phyloP scores from a whole-genome alignment of 1,284 basidiomycete genomes.

The Moesziomyces sp. region DNA sequence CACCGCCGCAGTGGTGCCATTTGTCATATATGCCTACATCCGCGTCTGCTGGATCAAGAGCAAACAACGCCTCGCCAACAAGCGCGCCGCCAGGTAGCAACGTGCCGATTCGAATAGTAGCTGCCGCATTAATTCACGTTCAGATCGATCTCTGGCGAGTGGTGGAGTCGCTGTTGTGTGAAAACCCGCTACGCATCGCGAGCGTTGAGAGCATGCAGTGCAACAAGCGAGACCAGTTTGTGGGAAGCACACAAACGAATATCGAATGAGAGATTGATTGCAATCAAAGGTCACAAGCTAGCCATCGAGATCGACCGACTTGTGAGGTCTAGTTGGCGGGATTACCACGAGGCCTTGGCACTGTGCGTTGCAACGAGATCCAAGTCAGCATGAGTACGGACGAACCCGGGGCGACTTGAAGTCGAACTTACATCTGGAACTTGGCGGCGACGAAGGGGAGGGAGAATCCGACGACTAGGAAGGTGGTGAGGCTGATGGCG shows the following conservation, averaged over 20 bases:
- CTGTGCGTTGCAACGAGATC: slow-evolving; percentile 3
- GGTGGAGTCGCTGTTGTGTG: no score
- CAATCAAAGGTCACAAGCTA: background rate
- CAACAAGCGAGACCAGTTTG: background rate
- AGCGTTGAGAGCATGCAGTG: no score
- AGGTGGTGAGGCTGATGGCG: slow-evolving; percentile 54
- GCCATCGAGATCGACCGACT: background rate
- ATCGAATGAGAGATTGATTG: background rate
- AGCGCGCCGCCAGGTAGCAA: slow-evolving; percentile 11
- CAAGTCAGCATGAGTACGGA: background rate
- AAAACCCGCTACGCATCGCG: no score
- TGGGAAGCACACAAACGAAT: background rate
- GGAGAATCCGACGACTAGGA: slow-evolving; percentile 59
- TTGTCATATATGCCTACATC: slow-evolving; percentile 12
- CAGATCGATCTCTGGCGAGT: no score
- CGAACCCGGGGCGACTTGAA: background rate
- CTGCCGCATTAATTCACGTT: no score
- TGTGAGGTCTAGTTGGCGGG: no score
- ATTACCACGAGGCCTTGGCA: slow-evolving; percentile 50
- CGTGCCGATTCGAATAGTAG: no score
- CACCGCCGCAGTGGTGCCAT: background rate
- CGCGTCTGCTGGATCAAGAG: slow-evolving; percentile 11
- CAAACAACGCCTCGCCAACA: slow-evolving; percentile 17
- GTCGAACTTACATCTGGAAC: slow-evolving; percentile 59
- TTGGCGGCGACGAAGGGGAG: slow-evolving; percentile 62